Evolutionary conservation across 2,329 filamentous ascomycete genomes (phyloP), one percentile per base, ranked within the genome.

Genomic region (Penicillium brasilianum): DNA sequence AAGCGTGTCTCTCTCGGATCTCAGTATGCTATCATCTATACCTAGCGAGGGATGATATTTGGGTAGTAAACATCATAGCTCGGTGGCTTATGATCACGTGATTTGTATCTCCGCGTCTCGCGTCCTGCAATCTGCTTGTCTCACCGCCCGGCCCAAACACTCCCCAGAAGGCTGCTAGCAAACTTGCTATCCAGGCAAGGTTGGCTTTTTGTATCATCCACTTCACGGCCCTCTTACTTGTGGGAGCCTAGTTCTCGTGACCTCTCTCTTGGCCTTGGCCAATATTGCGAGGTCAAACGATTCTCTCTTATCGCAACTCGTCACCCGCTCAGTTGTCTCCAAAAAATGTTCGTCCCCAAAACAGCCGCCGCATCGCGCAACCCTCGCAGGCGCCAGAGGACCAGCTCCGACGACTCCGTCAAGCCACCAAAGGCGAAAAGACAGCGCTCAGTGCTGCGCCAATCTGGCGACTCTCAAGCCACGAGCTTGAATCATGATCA

Each of bases 341-440:
- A 49, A 43, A 74, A 63, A 59, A 79, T 79, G 77, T 79, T 79
- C 65, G 74, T 76, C 43, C 75, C 74, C 48, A 77, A 73, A 68
- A 66, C 70, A 41, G 57, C 71, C 36, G 57, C 75, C 37, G 57
- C 75, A 49, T 65, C 69, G 54, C 74, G 76, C 56, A 78, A 72
- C 60, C 70, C 76, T 62, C 72, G 77, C 58, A 71, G 77, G 58
- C 76, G 77, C 58, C 77, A 77, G 58, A 73, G 77, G 64, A 76
- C 76, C 55, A 74, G 74, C 64, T 79, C 78, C 37, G 80, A 82
- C 62, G 81, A 83, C 58, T 77, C 77, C 13, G 71, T 78, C 39
- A 79, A 80, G 44, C 75, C 76, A 53, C 80, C 79, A 18, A 77
- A 75, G 60, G 75, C 81, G 13, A 83, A 83, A 69, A 76, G 79